Percentiles rank a stretch among this genome's conserved stretches.
These are phyloP conservation scores for Globisporangium splendens DNA, from an alignment of 352 stramenopile genomes.

Conservation along the genomic window DNA sequence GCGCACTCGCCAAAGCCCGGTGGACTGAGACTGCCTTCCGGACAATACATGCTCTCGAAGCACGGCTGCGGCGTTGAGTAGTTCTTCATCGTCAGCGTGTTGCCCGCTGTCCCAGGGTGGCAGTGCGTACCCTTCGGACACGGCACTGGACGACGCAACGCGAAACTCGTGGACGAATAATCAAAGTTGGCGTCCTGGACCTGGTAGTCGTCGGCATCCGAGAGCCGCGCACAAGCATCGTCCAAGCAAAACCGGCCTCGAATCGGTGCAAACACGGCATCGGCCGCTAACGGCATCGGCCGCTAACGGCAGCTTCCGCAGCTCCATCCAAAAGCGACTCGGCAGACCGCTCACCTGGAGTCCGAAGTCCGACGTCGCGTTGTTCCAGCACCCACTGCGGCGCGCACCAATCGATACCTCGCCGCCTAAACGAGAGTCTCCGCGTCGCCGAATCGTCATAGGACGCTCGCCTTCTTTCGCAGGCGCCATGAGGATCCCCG, in stretches of 20 bases:
- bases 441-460: constrained; percentile 35
- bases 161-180: constrained; percentile 72
- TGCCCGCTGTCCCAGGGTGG: constrained; percentile 82
- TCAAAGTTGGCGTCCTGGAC: constrained; percentile 81
- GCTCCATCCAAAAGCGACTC: constrained; percentile 92
- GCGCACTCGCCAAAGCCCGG: constrained; percentile 83
- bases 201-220: constrained; percentile 77
- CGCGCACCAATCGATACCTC: constrained; percentile 48
- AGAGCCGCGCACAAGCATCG: constrained; percentile 84
- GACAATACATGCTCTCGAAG: constrained; percentile 90
- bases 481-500: constrained; percentile 37
- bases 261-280: constrained; percentile 71
- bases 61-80: constrained; percentile 86
- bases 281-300: constrained; percentile 82
- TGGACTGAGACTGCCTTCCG: constrained; percentile 82
- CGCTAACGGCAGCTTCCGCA: constrained; percentile 87
- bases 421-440: too few relatives aligned
- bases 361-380: constrained; percentile 93
- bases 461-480: constrained; percentile 29
- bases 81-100: constrained; percentile 80
- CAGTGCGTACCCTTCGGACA: constrained; percentile 90
- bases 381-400: constrained; percentile 92
- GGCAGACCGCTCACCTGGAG: constrained; percentile 86
- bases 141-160: constrained; percentile 76
- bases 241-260: constrained; percentile 94